A percentile compares a stretch with the other conserved stretches of the same genome.
These are phyloP conservation scores for Metschnikowia gelsemii DNA, from an alignment of 805 yeast genomes.

Conservation along the genomic window DNA sequence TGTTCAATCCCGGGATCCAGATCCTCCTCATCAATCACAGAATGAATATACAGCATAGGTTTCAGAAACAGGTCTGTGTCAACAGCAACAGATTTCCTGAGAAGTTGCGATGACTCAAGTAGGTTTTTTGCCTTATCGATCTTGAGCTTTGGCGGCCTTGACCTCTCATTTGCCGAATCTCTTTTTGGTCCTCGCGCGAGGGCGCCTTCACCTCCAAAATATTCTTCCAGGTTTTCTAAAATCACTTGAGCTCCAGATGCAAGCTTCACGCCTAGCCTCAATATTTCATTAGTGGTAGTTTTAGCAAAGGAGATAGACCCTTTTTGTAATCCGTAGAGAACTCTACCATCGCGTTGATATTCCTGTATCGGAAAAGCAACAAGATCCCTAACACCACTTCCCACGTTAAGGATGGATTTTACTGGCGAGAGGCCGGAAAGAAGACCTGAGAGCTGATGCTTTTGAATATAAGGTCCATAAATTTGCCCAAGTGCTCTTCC, in stretches of 20 bases:
- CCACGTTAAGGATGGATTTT: conserved; percentile 70
- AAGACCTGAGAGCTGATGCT: conserved; percentile 78
- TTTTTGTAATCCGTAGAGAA: conserved; percentile 67
- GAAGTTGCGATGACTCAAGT: conserved; percentile 29
- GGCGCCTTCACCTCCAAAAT: conserved; percentile 72
- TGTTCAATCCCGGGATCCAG: conserved; percentile 14
- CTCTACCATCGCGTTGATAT: conserved; percentile 68
- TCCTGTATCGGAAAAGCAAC: conserved; percentile 73
- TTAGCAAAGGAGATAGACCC: conserved; percentile 74
- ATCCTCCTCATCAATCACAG: conserved; percentile 33
- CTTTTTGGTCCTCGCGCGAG: conserved; percentile 38
- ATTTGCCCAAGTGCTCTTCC: conserved; percentile 55
- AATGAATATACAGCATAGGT: conserved; percentile 29
- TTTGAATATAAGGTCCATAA: conserved; percentile 87
- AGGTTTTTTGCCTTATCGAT: conserved; percentile 15
- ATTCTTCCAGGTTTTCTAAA: conserved; percentile 76
- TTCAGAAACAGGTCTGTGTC: conserved; percentile 24
- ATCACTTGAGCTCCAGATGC: conserved; percentile 86
- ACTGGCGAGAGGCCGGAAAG: conserved; percentile 84
- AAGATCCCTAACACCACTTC: conserved; percentile 73
- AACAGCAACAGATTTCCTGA: conserved; percentile 22
- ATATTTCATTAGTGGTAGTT: conserved; percentile 75
- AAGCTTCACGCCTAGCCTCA: conserved; percentile 78
- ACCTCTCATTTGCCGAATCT: conserved; percentile 2
- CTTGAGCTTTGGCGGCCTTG: conserved; percentile 1